phyloP scores from a whole-genome alignment of 2,329 filamentous ascomycete genomes.

The Colletotrichum karsti region DNA sequence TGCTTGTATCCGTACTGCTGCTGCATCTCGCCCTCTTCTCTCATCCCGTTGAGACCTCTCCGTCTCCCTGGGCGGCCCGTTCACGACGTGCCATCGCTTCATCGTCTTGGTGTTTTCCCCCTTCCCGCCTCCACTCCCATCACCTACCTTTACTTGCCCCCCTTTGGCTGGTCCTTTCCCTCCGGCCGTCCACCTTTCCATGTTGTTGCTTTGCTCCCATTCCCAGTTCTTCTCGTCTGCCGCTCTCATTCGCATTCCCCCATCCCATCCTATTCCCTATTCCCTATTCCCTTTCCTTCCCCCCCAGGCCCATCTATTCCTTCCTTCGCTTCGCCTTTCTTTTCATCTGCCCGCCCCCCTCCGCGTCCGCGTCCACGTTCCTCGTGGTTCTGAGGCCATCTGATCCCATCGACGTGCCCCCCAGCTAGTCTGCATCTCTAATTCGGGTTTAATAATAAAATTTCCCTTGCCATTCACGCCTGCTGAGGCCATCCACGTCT shows the following conservation, averaged over 20 bases:
- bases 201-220: constrained; percentile 33
- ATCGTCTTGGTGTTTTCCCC: constrained; percentile 29
- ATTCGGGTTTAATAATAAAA: constrained; percentile 41
- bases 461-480: constrained; percentile 41
- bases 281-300: neutral
- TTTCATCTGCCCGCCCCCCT: constrained; percentile 8
- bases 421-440: constrained; percentile 29
- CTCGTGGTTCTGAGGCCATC: constrained; percentile 29
- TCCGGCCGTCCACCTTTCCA: constrained; percentile 26
- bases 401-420: constrained; percentile 28
- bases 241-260: constrained; percentile 29
- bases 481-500: constrained; percentile 30
- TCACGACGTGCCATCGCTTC: constrained; percentile 22
- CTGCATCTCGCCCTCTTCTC: neutral
- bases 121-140: constrained; percentile 20
- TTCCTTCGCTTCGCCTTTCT: neutral
- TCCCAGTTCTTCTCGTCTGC: constrained; percentile 32
- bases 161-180: constrained; percentile 30
- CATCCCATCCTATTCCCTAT: neutral
- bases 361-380: constrained; percentile 31
- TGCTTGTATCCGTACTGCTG: neutral
- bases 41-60: no score
- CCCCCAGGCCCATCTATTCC: constrained; percentile 9
- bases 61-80: constrained; percentile 13
- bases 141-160: constrained; percentile 19